Conservation (phyloP, 805 yeast genomes). For the Candida ovalis region DNA sequence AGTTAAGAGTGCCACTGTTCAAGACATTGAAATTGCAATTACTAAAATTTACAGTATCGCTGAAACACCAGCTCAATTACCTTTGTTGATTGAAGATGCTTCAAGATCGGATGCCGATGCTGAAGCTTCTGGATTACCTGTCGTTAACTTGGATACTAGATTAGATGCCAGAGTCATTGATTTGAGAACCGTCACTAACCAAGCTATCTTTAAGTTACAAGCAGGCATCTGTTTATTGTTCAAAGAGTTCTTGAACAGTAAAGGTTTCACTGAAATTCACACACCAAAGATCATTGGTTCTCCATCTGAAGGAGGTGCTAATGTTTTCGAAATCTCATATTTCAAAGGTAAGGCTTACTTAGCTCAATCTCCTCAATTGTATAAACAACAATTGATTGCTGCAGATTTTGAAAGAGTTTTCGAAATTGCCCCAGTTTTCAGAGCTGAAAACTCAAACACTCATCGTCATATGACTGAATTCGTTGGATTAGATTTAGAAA, state of each 20-base stretch:
- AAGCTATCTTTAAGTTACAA: constrained; percentile 93
- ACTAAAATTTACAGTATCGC: constrained; percentile 70
- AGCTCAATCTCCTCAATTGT: constrained; percentile 98
- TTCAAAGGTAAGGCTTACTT: constrained; percentile 90
- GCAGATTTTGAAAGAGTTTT: constrained; percentile 96
- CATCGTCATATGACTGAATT: constrained; percentile 99
- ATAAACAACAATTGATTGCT: constrained; percentile 97
- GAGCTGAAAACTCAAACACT: constrained; percentile 98
- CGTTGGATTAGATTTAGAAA: constrained; percentile 94
- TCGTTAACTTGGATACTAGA: constrained; percentile 94
- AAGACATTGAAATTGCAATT: constrained; percentile 82
- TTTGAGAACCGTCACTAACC: constrained; percentile 94
- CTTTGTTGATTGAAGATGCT: constrained; percentile 95
- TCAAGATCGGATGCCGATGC: constrained; percentile 93
- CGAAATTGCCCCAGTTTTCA: constrained; percentile 96
- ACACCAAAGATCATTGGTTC: constrained; percentile 95
- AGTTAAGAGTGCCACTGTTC: constrained; percentile 86
- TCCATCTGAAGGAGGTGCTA: constrained; percentile 97
- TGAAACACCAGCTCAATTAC: constrained; percentile 89
- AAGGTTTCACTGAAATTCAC: constrained; percentile 85
- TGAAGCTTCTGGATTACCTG: constrained; percentile 85
- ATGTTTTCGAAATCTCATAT: constrained; percentile 89
- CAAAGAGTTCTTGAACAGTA: constrained; percentile 74
- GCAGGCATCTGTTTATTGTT: constrained; percentile 84
- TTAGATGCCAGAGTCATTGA: constrained; percentile 94